Base-by-base conservation (phyloP, 192 early-diverging fungal species). In the Coemansia sp. region DNA sequence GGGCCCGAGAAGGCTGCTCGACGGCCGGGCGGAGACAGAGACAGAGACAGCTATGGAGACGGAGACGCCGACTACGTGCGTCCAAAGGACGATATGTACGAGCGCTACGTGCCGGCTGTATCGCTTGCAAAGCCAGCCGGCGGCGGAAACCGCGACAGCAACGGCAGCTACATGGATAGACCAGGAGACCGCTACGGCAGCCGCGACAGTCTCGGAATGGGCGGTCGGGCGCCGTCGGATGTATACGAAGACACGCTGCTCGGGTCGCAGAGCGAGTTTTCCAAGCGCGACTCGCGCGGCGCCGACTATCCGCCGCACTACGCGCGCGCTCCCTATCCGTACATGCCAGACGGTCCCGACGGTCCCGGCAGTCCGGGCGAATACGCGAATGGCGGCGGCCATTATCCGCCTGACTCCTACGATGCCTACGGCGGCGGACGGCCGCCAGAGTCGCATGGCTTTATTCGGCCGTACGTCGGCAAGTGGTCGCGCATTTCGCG, bases 401-500 rank as follows among this genome's bases (percentile, higher is more conserved):
- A 19, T 14, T 43, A 16, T 8, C 16, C 44, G 2, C 14, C 48
- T 19, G 63, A 19, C 63, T 19, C 49, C 38, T 38, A 64, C 40
- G 48, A 64, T 54, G 39, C 44, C 50, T 3, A 14, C 45, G 42
- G 53, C 16, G 50, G 50, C 20, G 9, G 40, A 12, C 64, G 42
- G 5, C 20, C 19, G 8, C 12, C 51, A 10, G 19, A 42, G 44
- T 45, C 45, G 56, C 62, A 43, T 9, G 57, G 16, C 20, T 19
- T 59, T 3, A 72, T 71, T 12, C 40, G 20, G 32, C 73, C 78
- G 12, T 81, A 81, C 58, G 50, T 81, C 6, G 78, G 78, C 45
- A 69, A 69, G 22, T 75, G 78, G 74, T 73, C 57, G 10, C 56
- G 49, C 60, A 17, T 81, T 0, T 81, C 78, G 16, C 66, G 78